Base-by-base conservation (phyloP, 2,329 filamentous ascomycete genomes). In the Cordyceps militaris region DNA sequence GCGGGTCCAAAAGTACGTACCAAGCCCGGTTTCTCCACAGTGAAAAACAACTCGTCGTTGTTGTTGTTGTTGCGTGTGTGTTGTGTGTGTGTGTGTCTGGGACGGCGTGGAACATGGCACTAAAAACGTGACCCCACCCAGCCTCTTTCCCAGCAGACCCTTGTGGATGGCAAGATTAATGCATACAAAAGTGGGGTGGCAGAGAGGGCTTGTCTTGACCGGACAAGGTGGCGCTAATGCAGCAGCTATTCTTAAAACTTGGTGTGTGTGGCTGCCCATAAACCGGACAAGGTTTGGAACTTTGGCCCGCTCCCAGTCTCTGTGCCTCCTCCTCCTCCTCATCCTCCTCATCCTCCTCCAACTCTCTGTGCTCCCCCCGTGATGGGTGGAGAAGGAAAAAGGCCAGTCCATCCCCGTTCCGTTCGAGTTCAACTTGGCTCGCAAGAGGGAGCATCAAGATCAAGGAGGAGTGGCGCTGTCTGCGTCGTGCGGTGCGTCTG, bases 221-320 rank as follows among this genome's bases (percentile, higher is more conserved):
- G 46, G 46, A 57, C 47, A 57, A 44, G 38, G 55, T 50, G 55
- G 55, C 46, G 65, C 69, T 68, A 69, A 71, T 71, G 71, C 69
- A 65, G 65, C 69, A 70, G 69, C 74, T 76, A 76, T 77, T 76
- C 73, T 76, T 74, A 71, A 73, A 70, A 63, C 64, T 57, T 36
- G 65, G 65, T 64, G 63, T 42, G 38, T 42, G 34, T 13, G 16
- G 34, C 11, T 38, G 34, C n/a, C 61, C 60, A 63, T 63, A 72
- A 70, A n/a, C 14, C n/a, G 14, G 34, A 32, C 24, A 48, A 32
- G 66, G 65, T 69, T 73, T 65, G 68, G 67, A 36, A 10, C 64
- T 66, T 5, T 44, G 11, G 23, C 23, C 19, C 42, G n/a, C 44
- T 46, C 66, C 64, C 63, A 14, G 14, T 38, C 34, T n/a, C n/a